These are phyloP conservation scores for Prosopis cineraria DNA, from an alignment of 306 rosid genomes.

Conservation along the genomic window DNA sequence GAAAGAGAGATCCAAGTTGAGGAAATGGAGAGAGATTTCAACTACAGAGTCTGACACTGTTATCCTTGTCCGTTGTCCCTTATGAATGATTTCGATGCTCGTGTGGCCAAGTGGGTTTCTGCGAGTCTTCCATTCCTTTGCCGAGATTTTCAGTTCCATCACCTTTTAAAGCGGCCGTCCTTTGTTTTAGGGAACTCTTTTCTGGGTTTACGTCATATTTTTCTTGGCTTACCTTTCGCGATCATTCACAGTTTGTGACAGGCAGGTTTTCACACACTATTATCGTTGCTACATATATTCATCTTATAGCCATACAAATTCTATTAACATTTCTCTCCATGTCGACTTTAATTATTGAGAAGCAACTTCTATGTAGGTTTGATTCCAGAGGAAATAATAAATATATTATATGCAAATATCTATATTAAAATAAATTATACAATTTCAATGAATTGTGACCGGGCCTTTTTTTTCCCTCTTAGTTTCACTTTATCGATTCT, in stretches of 20 bases:
- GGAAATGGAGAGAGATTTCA: slow-evolving; percentile 50
- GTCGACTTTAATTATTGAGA: not conserved
- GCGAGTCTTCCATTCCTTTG: slow-evolving; percentile 51
- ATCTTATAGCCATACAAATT: not conserved
- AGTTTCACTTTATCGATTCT: not conserved
- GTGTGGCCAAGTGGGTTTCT: slow-evolving; percentile 47
- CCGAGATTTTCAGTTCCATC: slow-evolving; percentile 56
- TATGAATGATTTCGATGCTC: slow-evolving; percentile 35
- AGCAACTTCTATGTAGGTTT: not conserved
- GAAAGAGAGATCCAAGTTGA: slow-evolving; percentile 65
- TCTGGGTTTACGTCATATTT: slow-evolving; percentile 33
- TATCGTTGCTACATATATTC: not conserved
- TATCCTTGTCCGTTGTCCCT: slow-evolving; percentile 43
- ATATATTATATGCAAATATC: not conserved
- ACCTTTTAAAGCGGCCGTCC: slow-evolving; percentile 53
- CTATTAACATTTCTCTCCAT: not conserved
- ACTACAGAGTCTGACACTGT: slow-evolving; percentile 67
- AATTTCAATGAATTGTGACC: not conserved
- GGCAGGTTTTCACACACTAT: slow-evolving; percentile 15
- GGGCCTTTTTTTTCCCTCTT: not conserved
- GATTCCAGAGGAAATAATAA: not conserved
- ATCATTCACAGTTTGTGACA: slow-evolving; percentile 24
- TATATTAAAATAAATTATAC: not conserved
- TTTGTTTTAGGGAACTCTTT: slow-evolving; percentile 47
- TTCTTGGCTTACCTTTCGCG: slow-evolving; percentile 34